Base-by-base conservation (phyloP, 2,329 filamentous ascomycete genomes). In the Claviceps humidiphila region DNA sequence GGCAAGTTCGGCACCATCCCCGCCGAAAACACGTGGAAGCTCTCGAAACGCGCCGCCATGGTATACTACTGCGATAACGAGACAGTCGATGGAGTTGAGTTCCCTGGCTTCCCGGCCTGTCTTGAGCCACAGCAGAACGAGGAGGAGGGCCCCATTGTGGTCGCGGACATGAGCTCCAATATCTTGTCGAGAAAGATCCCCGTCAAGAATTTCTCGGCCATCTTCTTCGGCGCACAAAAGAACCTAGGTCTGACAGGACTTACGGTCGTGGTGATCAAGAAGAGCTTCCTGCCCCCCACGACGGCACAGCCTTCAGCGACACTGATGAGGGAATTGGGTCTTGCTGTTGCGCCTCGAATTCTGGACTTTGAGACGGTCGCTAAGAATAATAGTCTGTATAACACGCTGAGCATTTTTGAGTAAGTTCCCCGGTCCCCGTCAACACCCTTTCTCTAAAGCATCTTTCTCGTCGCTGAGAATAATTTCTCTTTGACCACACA, bases 221-320 rank as follows among this genome's bases (percentile, higher is more conserved):
- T 97, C 64, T 96, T 96, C 71, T 94, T 89, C 56, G 89, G 90
- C 47, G 89, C 90, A 0, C 91, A 96, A 66, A 96, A 97, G 79
- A 96, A 97, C 69, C 77, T 96, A 11, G 91, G 90, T 30, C 81
- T 80, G 3, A 83, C 91, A 1, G 91, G 91, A 54, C 79, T 97
- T 55, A 93, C 91, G 5, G 86, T 95, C 30, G 84, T 86, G 14
- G 83, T 96, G 48, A 75, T 97, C 62, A 85, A 84, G 65, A 95
- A 94, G 72, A 80, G 73, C 57, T 74, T 97, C 34, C 76, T 97
- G 2, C 80, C 87, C 13, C 85, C 86, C 3, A 68, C 73, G 34
- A 74, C 75, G 2, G 70, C 78, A 6, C 81, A 87, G 59, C 85
- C 88, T 2, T 74, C 82, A 7, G 72, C 86, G 1, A 71, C 77